phyloP scores from a whole-genome alignment of 73 alveolate species.

The Uronychia binucleata region DNA sequence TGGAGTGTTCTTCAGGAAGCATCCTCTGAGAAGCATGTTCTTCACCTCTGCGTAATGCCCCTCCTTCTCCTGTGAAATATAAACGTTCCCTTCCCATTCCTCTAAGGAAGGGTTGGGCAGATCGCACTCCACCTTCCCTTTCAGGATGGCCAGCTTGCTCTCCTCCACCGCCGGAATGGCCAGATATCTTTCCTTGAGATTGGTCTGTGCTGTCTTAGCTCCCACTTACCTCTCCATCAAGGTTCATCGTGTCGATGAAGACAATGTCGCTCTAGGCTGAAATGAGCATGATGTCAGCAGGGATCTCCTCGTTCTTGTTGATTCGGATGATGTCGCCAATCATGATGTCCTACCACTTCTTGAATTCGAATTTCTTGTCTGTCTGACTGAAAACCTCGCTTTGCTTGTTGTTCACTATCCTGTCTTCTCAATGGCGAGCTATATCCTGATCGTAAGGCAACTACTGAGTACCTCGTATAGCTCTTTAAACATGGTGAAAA shows the following conservation, averaged over 20 bases:
- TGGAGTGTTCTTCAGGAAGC: constrained; percentile 73
- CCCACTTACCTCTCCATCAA: constrained; percentile 74
- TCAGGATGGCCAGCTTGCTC: constrained; percentile 8
- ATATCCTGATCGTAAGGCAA: background rate
- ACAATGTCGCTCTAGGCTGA: constrained; percentile 24
- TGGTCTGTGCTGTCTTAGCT: constrained; percentile 5
- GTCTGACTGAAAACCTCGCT: constrained; percentile 12
- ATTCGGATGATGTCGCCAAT: constrained; percentile 29
- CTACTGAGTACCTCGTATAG: constrained; percentile 63
- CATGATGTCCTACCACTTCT: constrained; percentile 31
- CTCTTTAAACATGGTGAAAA: constrained; percentile 96
- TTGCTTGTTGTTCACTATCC: constrained; percentile 19
- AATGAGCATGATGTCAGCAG: constrained; percentile 32
- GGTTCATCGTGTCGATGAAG: constrained; percentile 82
- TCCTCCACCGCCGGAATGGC: background rate
- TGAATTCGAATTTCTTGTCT: background rate
- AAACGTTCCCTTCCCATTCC: constrained; percentile 69
- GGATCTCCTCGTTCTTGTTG: constrained; percentile 22
- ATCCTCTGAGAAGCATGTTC: constrained; percentile 82
- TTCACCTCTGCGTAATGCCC: constrained; percentile 64
- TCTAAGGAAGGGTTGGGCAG: constrained; percentile 71
- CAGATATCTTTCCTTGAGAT: constrained; percentile 55
- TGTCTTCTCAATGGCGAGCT: constrained; percentile 13
- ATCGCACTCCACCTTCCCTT: constrained; percentile 67
- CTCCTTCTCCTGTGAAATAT: constrained; percentile 35